Percentiles rank a stretch among this genome's conserved stretches.
Evolutionary conservation across 2,329 filamentous ascomycete species (phyloP).

Genomic region (Cladophialophora exuberans): DNA sequence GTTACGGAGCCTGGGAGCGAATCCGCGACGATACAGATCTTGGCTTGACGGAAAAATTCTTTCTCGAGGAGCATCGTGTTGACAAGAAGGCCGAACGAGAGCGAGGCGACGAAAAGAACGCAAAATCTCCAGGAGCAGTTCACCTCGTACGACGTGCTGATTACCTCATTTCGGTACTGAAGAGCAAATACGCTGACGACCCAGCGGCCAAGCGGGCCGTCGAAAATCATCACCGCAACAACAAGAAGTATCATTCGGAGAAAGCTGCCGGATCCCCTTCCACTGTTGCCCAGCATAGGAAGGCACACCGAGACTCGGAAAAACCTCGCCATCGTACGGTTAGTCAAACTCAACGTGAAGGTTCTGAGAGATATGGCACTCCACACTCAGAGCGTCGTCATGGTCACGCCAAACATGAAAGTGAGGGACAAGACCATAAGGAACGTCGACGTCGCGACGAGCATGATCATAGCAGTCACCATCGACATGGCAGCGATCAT

Average conservation of each 20-base stretch:
- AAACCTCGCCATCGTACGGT: constrained; percentile 46
- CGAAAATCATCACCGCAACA: constrained; percentile 93
- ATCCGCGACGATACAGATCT: constrained; percentile 92
- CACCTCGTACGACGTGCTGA: constrained; percentile 93
- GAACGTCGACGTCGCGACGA: constrained; percentile 35
- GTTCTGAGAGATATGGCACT: constrained; percentile 47
- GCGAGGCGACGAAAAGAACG: constrained; percentile 62
- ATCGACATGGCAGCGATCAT: constrained; percentile 34
- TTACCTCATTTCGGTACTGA: constrained; percentile 91
- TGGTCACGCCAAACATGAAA: constrained; percentile 37
- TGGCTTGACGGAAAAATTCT: constrained; percentile 86
- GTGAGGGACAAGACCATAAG: constrained; percentile 31
- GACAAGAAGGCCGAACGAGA: constrained; percentile 95
- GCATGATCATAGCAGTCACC: constrained; percentile 30
- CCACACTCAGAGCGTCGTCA: constrained; percentile 46
- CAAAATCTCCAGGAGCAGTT: constrained; percentile 92
- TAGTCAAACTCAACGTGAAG: constrained; percentile 46
- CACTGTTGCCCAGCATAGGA: constrained; percentile 46
- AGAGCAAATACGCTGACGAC: constrained; percentile 77
- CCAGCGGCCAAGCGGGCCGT: constrained; percentile 73
- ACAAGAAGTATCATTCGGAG: constrained; percentile 65
- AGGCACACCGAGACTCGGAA: constrained; percentile 47
- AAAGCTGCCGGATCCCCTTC: constrained; percentile 45
- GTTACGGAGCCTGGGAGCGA: constrained; percentile 92
- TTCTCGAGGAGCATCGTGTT: constrained; percentile 95